Conservation (phyloP, 257 asterid species). For the Rhazya stricta region DNA sequence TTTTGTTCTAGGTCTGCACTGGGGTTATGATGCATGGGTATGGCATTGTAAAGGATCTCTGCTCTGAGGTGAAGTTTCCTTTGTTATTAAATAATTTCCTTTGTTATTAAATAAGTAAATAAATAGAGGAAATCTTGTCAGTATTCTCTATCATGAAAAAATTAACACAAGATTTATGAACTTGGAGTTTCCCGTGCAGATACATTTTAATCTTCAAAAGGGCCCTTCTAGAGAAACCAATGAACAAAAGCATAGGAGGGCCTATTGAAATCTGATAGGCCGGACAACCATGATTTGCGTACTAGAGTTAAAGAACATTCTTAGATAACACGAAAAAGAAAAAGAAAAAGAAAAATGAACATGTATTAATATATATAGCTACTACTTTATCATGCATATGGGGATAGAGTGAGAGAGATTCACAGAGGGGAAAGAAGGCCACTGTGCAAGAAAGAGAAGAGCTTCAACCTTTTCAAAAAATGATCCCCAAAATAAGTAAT, state of each 20-base stretch:
- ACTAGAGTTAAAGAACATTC: no score
- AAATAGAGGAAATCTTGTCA: neutral
- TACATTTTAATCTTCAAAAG: neutral
- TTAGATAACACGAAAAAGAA: no score
- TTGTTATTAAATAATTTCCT: no score
- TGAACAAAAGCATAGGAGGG: neutral
- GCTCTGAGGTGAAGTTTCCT: conserved; percentile 78
- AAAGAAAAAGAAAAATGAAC: no score
- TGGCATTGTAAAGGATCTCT: conserved; percentile 71
- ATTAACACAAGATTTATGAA: neutral
- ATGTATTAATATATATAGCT: no score
- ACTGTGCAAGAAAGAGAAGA: no score
- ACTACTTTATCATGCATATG: no score
- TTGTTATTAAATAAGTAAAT: no score
- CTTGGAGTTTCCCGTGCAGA: neutral
- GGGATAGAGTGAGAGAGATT: no score
- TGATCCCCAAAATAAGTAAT: neutral
- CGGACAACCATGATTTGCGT: no score
- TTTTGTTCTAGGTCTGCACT: conserved; percentile 61
- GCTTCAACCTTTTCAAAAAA: neutral
- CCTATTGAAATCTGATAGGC: neutral
- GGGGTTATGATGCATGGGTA: conserved; percentile 98
- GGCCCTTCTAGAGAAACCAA: neutral
- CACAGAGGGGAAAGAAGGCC: no score
- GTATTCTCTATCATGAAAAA: neutral